Conservation (phyloP, 179 eudicot species). For the Corrigiola litoralis region DNA sequence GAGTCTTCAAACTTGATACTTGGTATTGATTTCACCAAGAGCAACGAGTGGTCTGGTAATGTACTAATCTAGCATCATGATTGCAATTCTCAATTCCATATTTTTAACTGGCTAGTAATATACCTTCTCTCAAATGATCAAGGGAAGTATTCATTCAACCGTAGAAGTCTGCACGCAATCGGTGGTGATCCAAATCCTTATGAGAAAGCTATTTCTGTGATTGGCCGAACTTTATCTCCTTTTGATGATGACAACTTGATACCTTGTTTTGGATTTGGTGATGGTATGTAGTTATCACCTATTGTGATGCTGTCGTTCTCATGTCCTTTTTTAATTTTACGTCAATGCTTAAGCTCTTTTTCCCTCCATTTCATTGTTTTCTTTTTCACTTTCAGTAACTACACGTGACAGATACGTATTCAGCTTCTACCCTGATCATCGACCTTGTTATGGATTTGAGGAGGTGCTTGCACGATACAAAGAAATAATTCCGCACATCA, state of each 20-base stretch:
- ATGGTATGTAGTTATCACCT: conserved; percentile 51
- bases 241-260: conserved; percentile 88
- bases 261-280: conserved; percentile 93
- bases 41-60: conserved; percentile 86
- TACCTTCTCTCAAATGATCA: conserved; percentile 9
- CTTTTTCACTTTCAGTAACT: conserved; percentile 34
- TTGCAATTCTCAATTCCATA: background rate
- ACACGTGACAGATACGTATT: conserved; percentile 68
- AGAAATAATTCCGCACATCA: conserved; percentile 58
- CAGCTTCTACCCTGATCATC: conserved; percentile 71
- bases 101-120: conserved; percentile 11
- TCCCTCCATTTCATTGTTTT: background rate
- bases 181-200: conserved; percentile 62
- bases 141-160: conserved; percentile 71
- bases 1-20: conserved; percentile 87
- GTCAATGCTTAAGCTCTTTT: background rate
- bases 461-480: conserved; percentile 75
- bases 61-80: background rate
- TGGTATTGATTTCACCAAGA: conserved; percentile 85
- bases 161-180: conserved; percentile 74
- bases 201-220: conserved; percentile 83
- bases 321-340: background rate
- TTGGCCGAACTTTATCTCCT: conserved; percentile 77
- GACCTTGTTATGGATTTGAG: conserved; percentile 73
- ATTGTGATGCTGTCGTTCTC: background rate